Evolutionary conservation across 148 eudicot species (phyloP).

Genomic region (Camellia granthamiana): DNA sequence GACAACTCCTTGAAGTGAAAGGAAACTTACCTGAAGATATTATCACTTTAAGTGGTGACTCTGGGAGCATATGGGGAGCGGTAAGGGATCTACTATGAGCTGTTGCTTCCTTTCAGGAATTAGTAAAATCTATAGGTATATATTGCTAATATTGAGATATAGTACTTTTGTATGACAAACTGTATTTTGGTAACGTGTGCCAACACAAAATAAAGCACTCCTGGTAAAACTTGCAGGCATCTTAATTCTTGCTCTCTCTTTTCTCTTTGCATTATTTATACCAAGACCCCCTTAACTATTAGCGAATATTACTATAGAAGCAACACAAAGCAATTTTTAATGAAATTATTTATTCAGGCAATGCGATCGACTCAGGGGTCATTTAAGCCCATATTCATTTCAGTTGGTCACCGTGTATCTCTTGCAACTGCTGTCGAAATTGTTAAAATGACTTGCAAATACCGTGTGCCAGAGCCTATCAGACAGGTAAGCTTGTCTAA

Average conservation of each 20-base stretch:
- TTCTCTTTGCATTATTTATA: neutral
- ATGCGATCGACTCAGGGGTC: slow-evolving; percentile 56
- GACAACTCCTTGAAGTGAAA: slow-evolving; percentile 43
- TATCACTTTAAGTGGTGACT: slow-evolving; percentile 62
- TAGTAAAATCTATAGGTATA: neutral
- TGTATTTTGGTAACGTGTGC: neutral
- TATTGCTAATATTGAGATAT: no score
- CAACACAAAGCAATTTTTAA: neutral
- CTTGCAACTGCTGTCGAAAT: slow-evolving; percentile 63
- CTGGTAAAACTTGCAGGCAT: neutral
- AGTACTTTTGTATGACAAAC: neutral
- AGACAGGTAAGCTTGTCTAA: slow-evolving; percentile 56
- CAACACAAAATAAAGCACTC: neutral
- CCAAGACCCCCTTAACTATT: no score
- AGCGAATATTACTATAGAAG: neutral
- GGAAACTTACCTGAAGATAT: slow-evolving; percentile 30
- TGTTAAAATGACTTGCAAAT: slow-evolving; percentile 65
- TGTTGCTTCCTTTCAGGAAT: neutral
- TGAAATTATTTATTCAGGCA: slow-evolving; percentile 47
- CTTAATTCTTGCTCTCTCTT: neutral
- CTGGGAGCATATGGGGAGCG: slow-evolving; percentile 71
- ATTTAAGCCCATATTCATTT: slow-evolving; percentile 76
- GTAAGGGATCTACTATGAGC: slow-evolving; percentile 36
- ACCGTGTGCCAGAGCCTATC: slow-evolving; percentile 88
- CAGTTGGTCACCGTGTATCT: slow-evolving; percentile 88